Conservation (phyloP, 164 flowering plant species). For the Nelumbo lutea region DNA sequence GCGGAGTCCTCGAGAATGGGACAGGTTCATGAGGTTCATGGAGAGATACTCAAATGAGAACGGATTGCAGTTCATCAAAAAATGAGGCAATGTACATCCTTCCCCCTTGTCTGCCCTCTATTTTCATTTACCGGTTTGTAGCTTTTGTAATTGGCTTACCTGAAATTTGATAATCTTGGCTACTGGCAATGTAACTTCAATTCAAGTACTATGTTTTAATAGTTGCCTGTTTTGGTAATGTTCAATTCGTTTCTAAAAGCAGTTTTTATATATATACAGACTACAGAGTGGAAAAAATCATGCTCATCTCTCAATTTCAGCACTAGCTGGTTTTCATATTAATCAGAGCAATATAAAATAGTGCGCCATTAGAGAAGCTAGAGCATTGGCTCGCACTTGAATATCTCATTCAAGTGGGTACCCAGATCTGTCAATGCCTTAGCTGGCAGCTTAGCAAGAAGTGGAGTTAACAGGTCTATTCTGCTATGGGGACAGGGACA, state of each 20-base stretch:
- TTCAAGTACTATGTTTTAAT: background rate
- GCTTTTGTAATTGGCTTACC: constrained; percentile 17
- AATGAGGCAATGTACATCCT: constrained; percentile 39
- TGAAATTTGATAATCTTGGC: constrained; percentile 13
- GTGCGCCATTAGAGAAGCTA: background rate
- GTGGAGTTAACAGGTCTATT: no score
- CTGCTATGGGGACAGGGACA: no score
- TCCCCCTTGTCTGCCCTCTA: constrained; percentile 8
- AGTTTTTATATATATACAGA: background rate
- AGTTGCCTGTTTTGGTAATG: constrained; percentile 1
- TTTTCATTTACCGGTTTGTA: constrained; percentile 9
- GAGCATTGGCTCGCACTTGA: no score
- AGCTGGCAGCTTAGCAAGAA: no score
- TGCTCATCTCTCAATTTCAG: background rate
- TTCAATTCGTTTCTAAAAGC: background rate
- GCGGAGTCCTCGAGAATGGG: constrained; percentile 88
- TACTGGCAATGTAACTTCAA: constrained; percentile 9
- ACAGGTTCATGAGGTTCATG: constrained; percentile 99
- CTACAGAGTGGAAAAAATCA: background rate
- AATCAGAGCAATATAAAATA: no score
- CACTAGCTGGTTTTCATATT: background rate
- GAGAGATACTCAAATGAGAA: constrained; percentile 85
- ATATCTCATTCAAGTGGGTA: no score
- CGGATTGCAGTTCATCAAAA: constrained; percentile 88
- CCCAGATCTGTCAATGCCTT: no score